These are phyloP conservation scores for Vigna trinervia DNA, from an alignment of 306 rosid genomes.

Conservation along the genomic window DNA sequence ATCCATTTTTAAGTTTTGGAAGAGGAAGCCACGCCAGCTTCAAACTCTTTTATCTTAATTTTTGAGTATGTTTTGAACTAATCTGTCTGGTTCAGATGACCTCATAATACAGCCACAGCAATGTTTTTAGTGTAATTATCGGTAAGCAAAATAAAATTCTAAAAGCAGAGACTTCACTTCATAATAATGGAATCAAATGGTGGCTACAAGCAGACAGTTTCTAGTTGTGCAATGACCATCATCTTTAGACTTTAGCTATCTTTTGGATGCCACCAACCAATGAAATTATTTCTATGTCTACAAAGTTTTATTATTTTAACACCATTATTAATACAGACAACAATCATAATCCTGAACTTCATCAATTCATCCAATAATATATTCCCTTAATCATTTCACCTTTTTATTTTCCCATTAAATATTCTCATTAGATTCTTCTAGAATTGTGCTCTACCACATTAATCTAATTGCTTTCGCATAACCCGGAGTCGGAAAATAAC, in stretches of 20 bases:
- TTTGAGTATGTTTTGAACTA: slow-evolving; percentile 15
- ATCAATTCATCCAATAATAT: slow-evolving; percentile 28
- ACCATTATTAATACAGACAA: slow-evolving; percentile 14
- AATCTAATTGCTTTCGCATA: slow-evolving; percentile 1
- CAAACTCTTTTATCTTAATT: not conserved
- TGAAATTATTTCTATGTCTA: slow-evolving; percentile 18
- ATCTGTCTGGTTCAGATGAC: slow-evolving; percentile 31
- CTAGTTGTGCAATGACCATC: slow-evolving; percentile 34
- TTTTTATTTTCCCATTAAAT: not conserved
- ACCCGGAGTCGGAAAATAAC: not conserved
- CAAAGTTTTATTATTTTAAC: slow-evolving; percentile 31
- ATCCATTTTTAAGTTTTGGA: slow-evolving; percentile 1
- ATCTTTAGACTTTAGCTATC: slow-evolving; percentile 30
- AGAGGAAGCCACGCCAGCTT: slow-evolving; percentile 46
- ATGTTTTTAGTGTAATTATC: slow-evolving; percentile 7
- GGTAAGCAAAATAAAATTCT: not conserved
- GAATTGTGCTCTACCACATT: not conserved
- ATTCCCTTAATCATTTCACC: slow-evolving; percentile 25
- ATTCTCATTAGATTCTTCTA: slow-evolving; percentile 14
- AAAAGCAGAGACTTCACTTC: slow-evolving; percentile 1
- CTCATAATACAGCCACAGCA: slow-evolving; percentile 1
- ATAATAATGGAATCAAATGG: slow-evolving; percentile 44
- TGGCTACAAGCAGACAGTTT: slow-evolving; percentile 47
- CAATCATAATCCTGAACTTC: slow-evolving; percentile 27
- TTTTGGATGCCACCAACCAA: slow-evolving; percentile 26